Evolutionary conservation across 805 yeast genomes (phyloP).

Genomic region (Wickerhamomyces bisporus): DNA sequence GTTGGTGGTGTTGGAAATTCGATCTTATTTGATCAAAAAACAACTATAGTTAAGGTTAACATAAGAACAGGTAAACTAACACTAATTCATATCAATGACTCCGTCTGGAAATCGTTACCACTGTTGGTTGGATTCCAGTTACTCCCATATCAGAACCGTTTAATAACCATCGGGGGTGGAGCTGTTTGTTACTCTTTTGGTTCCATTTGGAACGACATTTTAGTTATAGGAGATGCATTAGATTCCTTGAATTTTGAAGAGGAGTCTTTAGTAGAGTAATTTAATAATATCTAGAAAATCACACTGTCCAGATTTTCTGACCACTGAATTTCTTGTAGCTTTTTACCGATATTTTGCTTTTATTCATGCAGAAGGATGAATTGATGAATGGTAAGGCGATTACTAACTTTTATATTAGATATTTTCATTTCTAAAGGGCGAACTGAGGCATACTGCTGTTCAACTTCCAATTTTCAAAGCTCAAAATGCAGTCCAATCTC

Average conservation of each 20-base stretch:
- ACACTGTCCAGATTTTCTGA: too few relatives aligned
- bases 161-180: constrained; percentile 55
- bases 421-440: too few relatives aligned
- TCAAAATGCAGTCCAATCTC: too few relatives aligned
- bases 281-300: too few relatives aligned
- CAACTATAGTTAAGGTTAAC: constrained; percentile 34
- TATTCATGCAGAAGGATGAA: too few relatives aligned
- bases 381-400: too few relatives aligned
- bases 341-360: too few relatives aligned
- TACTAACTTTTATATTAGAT: too few relatives aligned
- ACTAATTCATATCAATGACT: constrained; percentile 26
- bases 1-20: constrained; percentile 54
- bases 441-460: too few relatives aligned
- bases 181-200: constrained; percentile 85
- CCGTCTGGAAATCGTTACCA: constrained; percentile 37
- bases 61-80: constrained; percentile 13
- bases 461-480: too few relatives aligned
- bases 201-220: constrained; percentile 38
- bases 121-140: constrained; percentile 52
- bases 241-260: background rate
- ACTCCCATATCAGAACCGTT: constrained; percentile 18
- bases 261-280: too few relatives aligned
- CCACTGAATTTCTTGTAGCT: too few relatives aligned
- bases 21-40: constrained; percentile 27
- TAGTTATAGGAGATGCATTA: constrained; percentile 7